Percentiles rank a stretch among this genome's conserved stretches.
These are phyloP conservation scores for Halenospora varia DNA, from an alignment of 495 filamentous ascomycete genomes.

Conservation along the genomic window DNA sequence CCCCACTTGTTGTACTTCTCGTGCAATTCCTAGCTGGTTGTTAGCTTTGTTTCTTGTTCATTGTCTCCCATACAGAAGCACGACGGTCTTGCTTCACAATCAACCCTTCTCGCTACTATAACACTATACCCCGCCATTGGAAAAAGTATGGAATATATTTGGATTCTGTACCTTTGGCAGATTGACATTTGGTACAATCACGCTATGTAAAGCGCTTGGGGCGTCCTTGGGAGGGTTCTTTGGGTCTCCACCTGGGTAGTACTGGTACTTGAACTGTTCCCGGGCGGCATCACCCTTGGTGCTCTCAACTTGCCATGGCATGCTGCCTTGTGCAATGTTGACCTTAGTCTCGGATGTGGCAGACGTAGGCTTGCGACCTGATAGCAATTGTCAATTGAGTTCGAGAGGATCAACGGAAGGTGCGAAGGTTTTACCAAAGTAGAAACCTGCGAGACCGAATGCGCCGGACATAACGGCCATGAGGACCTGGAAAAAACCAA, in stretches of 20 bases:
- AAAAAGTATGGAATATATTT: background rate
- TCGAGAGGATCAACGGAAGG: conserved; percentile 12
- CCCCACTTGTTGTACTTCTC: conserved; percentile 98
- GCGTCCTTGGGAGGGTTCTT: conserved; percentile 76
- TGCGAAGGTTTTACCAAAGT: conserved; percentile 52
- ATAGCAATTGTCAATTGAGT: conserved; percentile 22
- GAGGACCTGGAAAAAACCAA: conserved; percentile 59
- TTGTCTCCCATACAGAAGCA: background rate
- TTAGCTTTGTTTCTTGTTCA: conserved; percentile 21
- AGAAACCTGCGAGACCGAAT: conserved; percentile 83
- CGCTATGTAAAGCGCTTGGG: conserved; percentile 89
- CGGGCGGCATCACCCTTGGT: conserved; percentile 42
- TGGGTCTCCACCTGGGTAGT: conserved; percentile 85
- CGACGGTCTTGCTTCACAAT: background rate
- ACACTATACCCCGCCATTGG: background rate
- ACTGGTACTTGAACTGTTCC: conserved; percentile 61
- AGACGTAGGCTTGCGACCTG: conserved; percentile 81
- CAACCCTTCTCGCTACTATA: too few relatives aligned
- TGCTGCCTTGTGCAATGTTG: conserved; percentile 63
- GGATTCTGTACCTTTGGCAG: conserved; percentile 72
- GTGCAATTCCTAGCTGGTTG: conserved; percentile 64
- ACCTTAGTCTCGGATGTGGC: conserved; percentile 77
- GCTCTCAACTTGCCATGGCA: conserved; percentile 82
- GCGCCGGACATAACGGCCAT: conserved; percentile 87
- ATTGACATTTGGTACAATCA: conserved; percentile 88